Evolutionary conservation across 2,329 filamentous ascomycete species (phyloP).

Genomic region (Coniella lustricola): DNA sequence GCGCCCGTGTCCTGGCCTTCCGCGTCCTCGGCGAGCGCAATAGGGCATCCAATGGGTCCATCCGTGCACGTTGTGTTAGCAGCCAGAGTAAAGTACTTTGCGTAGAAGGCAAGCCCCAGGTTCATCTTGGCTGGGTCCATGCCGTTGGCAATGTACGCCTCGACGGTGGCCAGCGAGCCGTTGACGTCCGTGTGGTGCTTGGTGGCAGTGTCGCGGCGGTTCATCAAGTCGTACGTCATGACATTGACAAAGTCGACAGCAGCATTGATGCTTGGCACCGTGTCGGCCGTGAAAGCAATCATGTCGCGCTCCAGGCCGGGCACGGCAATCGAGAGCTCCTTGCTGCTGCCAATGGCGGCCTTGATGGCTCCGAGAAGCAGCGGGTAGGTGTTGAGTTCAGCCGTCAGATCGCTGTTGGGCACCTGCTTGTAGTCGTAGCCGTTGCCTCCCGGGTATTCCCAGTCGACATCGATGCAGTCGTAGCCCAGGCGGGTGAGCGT

Average conservation of each 20-base stretch:
- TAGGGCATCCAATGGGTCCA: slow-evolving; percentile 46
- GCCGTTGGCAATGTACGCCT: slow-evolving; percentile 53
- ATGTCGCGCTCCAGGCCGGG: slow-evolving; percentile 59
- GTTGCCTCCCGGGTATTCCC: slow-evolving; percentile 61
- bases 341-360: slow-evolving; percentile 50
- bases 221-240: slow-evolving; percentile 66
- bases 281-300: slow-evolving; percentile 56
- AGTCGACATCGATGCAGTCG: slow-evolving; percentile 60
- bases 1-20: slow-evolving; percentile 52
- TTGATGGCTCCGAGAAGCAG: slow-evolving; percentile 53
- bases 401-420: slow-evolving; percentile 52
- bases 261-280: slow-evolving; percentile 49
- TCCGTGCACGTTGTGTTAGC: slow-evolving; percentile 30
- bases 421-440: slow-evolving; percentile 61
- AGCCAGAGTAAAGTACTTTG: slow-evolving; percentile 55
- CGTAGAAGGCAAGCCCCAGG: slow-evolving; percentile 60
- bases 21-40: slow-evolving; percentile 48
- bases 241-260: slow-evolving; percentile 61
- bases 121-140: slow-evolving; percentile 47
- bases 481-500: slow-evolving; percentile 49
- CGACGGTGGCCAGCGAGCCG: slow-evolving; percentile 45
- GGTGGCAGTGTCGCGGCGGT: slow-evolving; percentile 58
- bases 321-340: slow-evolving; percentile 60
- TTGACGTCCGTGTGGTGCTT: slow-evolving; percentile 58
- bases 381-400: slow-evolving; percentile 59